Evolutionary conservation across 495 filamentous ascomycete species (phyloP), one percentile per base, ranked within the genome.

Genomic region (Trichocladium antarcticum): DNA sequence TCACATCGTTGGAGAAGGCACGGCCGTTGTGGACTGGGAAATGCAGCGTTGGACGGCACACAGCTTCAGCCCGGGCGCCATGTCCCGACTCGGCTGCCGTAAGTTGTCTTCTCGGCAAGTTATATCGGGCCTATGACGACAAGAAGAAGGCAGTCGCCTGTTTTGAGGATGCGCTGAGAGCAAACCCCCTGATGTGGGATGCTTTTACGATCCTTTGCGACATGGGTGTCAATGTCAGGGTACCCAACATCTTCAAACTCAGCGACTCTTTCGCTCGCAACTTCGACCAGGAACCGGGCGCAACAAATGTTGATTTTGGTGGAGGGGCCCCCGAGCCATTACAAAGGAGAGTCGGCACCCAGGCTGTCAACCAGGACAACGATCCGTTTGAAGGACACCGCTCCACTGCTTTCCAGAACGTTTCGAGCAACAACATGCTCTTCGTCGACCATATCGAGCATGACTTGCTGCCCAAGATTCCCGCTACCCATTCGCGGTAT

Each of bases 121-220:
- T 98, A 28, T 94, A 84, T 70, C 76, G 83, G 28, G 85, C 78
- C 14, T 78, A 89, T 58, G 80, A 84, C 42, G 85, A 95, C 62
- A 73, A 81, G 51, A 80, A 81, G 54, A 88, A 84, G 57, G 87
- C 93, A 27, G 76, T 88, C 10, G 75, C 84, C 41, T 84, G 78
- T 59, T 97, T 88, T 62, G 85, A 89, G 47, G 85, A 89, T 49
- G 82, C 92, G 7, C 69, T 97, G 42, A 94, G 89, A 64, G 61
- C 82, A 32, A 97, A 96, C 59, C 89, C 92, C 0, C 94, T 97
- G 67, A 89, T 94, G 79, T 97, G 93, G 92, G 92, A 98, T 71
- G 93, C 93, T 0, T 96, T 95, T 63, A 73, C 81, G 16, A 81
- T 75, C n/a, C 69, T 98, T 4, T 74, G 64, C 42, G 66, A 66